These are phyloP conservation scores for Cicer yamashitae DNA, from an alignment of 306 rosid genomes.

Conservation along the genomic window DNA sequence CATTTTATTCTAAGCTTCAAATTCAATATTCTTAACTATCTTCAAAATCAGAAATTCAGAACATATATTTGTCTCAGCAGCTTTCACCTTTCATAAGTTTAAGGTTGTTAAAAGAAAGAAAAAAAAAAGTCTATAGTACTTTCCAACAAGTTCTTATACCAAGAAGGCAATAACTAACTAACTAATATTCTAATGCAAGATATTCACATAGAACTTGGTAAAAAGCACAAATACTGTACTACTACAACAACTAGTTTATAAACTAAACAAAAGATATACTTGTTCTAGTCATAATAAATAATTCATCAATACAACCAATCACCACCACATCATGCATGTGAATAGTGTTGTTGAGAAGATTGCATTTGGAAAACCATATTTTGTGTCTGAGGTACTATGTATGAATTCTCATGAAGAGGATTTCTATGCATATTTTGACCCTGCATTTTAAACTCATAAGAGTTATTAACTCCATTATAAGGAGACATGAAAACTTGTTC, in stretches of 20 bases:
- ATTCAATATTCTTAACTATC: conserved; percentile 39
- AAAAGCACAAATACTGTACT: conserved; percentile 40
- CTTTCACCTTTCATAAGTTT: conserved; percentile 39
- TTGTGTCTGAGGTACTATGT: conserved; percentile 67
- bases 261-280: conserved; percentile 46
- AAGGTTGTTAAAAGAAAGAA: conserved; percentile 39
- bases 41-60: conserved; percentile 28
- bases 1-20: conserved; percentile 37
- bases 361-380: conserved; percentile 77
- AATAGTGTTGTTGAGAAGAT: conserved; percentile 57
- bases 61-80: conserved; percentile 28
- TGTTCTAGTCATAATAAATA: conserved; percentile 49
- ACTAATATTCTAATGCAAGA: conserved; percentile 51
- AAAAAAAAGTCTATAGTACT: conserved; percentile 39
- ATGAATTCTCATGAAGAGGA: conserved; percentile 59
- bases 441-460: conserved; percentile 63
- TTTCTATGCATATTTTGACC: conserved; percentile 58
- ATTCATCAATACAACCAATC: conserved; percentile 32
- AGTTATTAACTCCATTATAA: conserved; percentile 51
- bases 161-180: conserved; percentile 42
- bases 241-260: conserved; percentile 46
- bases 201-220: conserved; percentile 65
- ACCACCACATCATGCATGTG: conserved; percentile 52
- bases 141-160: conserved; percentile 46
- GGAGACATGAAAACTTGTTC: conserved; percentile 62